Base-by-base conservation (phyloP, 2,329 filamentous ascomycete genomes). In the Escovopsis sp. region DNA sequence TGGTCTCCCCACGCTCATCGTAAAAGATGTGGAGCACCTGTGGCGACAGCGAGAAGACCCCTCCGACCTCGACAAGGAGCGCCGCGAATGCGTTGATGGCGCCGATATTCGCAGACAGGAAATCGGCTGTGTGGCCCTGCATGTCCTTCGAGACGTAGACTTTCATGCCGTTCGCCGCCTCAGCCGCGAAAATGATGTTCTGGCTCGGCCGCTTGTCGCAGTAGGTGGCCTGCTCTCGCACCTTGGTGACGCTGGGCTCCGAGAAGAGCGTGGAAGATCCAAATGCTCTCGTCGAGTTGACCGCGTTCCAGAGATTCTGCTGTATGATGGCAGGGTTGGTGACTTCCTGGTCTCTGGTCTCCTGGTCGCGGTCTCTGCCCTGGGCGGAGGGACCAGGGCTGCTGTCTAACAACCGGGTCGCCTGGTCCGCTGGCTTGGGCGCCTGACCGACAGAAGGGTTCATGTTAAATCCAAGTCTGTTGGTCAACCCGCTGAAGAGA, bases 1-100 rank as follows among this genome's bases (percentile, higher is more conserved):
- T 94, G 0, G 85, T 87, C 37, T 72, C 73, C 4, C 85, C 82
- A 3, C 62, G 58, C 28, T 79, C 72, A 47, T 94, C 87, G 48
- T 86, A 85, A 60, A 88, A 96, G 34, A 96, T 80, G 52, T 92
- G 88, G 38, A 96, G 55, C 3, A 76, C 75, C 23, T 70, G 64
- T 0, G 71, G 64, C 1, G 72, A 65, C 17, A 96, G 66, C 2
- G 72, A 68, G 54, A 94, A 96, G 10, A 92, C 68, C 26, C 62
- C 63, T 3, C 72, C 77, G 10, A 85, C 66, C 12, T 87, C 79
- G 19, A 70, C 61, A 7, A 94, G 65, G 5, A 93, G 52, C 3
- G 55, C 54, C 8, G 81, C 76, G 49, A 94, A 94, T 0, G 64
- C 47, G 39, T 78, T 78, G 42, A 94, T 69, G 3, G 71, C 65